Conservation (phyloP, 2,329 filamentous ascomycete genomes). For the Talaromyces sp. region DNA sequence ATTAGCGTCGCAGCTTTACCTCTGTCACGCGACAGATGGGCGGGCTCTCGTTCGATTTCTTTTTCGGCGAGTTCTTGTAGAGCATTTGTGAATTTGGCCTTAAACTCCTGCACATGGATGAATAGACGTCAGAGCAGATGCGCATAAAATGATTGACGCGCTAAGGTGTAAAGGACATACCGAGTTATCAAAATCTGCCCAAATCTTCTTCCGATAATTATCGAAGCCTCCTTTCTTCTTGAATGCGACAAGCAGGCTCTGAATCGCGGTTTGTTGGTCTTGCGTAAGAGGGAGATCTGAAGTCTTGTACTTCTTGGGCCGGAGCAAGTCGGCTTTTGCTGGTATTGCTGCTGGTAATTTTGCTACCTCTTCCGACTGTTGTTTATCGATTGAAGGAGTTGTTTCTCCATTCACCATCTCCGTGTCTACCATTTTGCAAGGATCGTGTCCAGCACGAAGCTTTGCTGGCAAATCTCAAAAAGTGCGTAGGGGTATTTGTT, state of each 20-base stretch:
- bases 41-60: slow-evolving; percentile 62
- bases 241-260: slow-evolving; percentile 60
- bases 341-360: slow-evolving; percentile 23
- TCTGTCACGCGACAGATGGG: slow-evolving; percentile 59
- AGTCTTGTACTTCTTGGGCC: slow-evolving; percentile 53
- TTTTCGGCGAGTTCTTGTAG: slow-evolving; percentile 56
- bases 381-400: slow-evolving; percentile 20
- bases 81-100: slow-evolving; percentile 50
- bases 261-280: slow-evolving; percentile 57
- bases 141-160: not conserved
- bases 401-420: not conserved
- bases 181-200: slow-evolving; percentile 56
- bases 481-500: not conserved
- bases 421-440: slow-evolving; percentile 4
- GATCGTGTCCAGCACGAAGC: slow-evolving; percentile 6
- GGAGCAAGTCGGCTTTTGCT: slow-evolving; percentile 34
- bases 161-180: slow-evolving; percentile 35
- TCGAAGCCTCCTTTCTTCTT: slow-evolving; percentile 67
- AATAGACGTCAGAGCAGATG: not conserved
- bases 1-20: slow-evolving; percentile 61
- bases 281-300: slow-evolving; percentile 60
- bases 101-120: slow-evolving; percentile 45
- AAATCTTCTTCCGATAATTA: slow-evolving; percentile 58
- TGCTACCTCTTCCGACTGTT: slow-evolving; percentile 20
- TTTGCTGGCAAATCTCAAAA: not conserved